phyloP scores from a whole-genome alignment of 306 rosid genomes.

The Acacia melanoxylon region DNA sequence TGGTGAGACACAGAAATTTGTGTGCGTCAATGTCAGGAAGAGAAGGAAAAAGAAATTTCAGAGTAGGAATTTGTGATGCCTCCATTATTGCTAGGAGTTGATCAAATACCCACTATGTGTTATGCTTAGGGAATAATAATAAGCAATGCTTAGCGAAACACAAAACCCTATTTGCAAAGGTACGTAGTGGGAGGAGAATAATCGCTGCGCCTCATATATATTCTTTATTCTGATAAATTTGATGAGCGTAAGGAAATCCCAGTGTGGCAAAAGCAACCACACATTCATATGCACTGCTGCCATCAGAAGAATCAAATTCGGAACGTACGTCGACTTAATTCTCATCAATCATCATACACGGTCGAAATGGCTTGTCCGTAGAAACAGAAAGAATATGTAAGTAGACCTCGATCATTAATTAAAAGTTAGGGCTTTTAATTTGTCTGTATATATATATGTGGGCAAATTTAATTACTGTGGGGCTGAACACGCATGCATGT shows the following conservation, averaged over 20 bases:
- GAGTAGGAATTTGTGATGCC: conserved; percentile 40
- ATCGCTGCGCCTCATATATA: conserved; percentile 43
- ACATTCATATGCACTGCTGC: conserved; percentile 1
- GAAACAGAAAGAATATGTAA: not conserved
- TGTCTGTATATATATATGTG: conserved; percentile 4
- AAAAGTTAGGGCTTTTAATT: not conserved
- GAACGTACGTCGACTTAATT: conserved; percentile 22
- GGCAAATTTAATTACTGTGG: too few relatives aligned
- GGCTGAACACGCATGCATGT: too few relatives aligned
- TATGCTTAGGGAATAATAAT: conserved; percentile 15
- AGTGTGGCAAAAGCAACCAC: conserved; percentile 46
- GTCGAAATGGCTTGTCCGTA: not conserved
- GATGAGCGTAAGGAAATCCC: conserved; percentile 9
- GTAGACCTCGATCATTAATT: not conserved
- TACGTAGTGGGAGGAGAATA: conserved; percentile 42
- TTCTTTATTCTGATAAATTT: conserved; percentile 53
- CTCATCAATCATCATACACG: not conserved
- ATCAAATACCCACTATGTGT: conserved; percentile 16
- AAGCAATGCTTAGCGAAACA: conserved; percentile 8
- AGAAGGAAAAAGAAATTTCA: conserved; percentile 21
- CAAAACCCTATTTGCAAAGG: conserved; percentile 24
- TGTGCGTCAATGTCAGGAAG: conserved; percentile 19
- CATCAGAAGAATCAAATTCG: conserved; percentile 44
- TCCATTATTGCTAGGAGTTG: conserved; percentile 31
- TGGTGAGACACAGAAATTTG: not conserved